Evolutionary conservation across 2,329 filamentous ascomycete genomes (phyloP).

Genomic region (Aspergillus sp.): DNA sequence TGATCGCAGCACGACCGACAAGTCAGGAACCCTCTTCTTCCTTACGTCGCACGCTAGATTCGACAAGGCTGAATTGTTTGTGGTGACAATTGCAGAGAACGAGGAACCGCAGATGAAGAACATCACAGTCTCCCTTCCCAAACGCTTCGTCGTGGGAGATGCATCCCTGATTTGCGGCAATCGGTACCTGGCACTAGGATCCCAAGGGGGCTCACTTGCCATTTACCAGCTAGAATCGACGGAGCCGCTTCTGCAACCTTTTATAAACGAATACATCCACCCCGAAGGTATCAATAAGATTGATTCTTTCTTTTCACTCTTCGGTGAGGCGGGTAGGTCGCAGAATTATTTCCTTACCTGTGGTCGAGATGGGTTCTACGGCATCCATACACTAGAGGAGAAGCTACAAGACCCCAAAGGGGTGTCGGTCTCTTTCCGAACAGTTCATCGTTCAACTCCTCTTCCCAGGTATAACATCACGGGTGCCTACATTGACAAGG

Average conservation of each 20-base stretch:
- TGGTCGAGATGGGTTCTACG: constrained; percentile 73
- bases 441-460: constrained; percentile 67
- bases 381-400: constrained; percentile 55
- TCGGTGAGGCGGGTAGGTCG: constrained; percentile 14
- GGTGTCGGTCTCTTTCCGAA: constrained; percentile 33
- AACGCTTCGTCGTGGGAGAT: constrained; percentile 54
- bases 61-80: constrained; percentile 31
- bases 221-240: constrained; percentile 39
- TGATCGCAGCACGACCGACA: constrained; percentile 3
- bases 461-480: constrained; percentile 77
- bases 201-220: constrained; percentile 55
- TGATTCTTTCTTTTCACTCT: constrained; percentile 17
- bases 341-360: constrained; percentile 61
- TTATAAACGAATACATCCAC: constrained; percentile 41
- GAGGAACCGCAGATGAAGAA: constrained; percentile 40
- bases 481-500: constrained; percentile 60
- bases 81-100: constrained; percentile 15
- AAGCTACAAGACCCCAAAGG: constrained; percentile 25
- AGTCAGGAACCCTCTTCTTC: constrained; percentile 21
- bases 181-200: constrained; percentile 53
- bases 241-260: constrained; percentile 21
- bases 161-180: constrained; percentile 37
- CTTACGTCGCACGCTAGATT: constrained; percentile 26
- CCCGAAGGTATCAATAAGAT: constrained; percentile 71
- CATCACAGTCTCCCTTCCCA: constrained; percentile 33